These are phyloP conservation scores for Hypomyces rosellus DNA, from an alignment of 2,329 filamentous ascomycete genomes.

Conservation along the genomic window DNA sequence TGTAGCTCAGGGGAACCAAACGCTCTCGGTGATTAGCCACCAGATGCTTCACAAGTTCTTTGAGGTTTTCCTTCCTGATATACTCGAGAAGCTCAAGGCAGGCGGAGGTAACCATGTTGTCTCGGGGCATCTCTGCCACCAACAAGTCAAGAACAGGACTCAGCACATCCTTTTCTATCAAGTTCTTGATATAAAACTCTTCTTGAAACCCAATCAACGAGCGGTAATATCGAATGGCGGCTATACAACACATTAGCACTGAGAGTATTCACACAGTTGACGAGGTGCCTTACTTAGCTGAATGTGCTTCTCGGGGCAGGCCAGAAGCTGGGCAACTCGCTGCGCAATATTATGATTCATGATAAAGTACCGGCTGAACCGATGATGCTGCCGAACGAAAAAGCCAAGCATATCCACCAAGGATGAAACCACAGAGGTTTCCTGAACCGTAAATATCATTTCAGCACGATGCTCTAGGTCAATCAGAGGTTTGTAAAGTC, in stretches of 20 bases:
- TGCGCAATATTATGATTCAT: slow-evolving; percentile 70
- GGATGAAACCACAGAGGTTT: slow-evolving; percentile 86
- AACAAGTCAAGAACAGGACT: slow-evolving; percentile 81
- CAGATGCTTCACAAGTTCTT: slow-evolving; percentile 74
- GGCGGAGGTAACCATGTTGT: slow-evolving; percentile 90
- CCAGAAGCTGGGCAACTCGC: slow-evolving; percentile 75
- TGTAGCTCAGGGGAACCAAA: slow-evolving; percentile 68
- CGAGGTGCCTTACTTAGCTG: slow-evolving; percentile 62
- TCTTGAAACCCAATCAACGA: slow-evolving; percentile 80
- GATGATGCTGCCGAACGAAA: slow-evolving; percentile 83
- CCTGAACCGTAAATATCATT: slow-evolving; percentile 68
- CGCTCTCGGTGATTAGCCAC: slow-evolving; percentile 79
- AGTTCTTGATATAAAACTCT: slow-evolving; percentile 82
- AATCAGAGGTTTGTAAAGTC: slow-evolving; percentile 80
- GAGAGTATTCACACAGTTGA: background rate
- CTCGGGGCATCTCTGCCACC: slow-evolving; percentile 76
- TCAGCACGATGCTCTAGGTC: slow-evolving; percentile 66
- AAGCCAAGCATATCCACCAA: slow-evolving; percentile 90
- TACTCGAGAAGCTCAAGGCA: slow-evolving; percentile 92
- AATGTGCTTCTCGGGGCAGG: slow-evolving; percentile 82
- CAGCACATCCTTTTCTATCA: slow-evolving; percentile 74
- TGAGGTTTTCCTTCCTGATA: slow-evolving; percentile 75
- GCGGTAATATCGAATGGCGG: slow-evolving; percentile 89
- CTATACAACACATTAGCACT: slow-evolving; percentile 34
- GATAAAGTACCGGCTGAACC: slow-evolving; percentile 83